A percentile compares a stretch with the other conserved stretches of the same genome.
Evolutionary conservation across 2,329 filamentous ascomycete genomes (phyloP).

Genomic region (Penicillium nordicum): DNA sequence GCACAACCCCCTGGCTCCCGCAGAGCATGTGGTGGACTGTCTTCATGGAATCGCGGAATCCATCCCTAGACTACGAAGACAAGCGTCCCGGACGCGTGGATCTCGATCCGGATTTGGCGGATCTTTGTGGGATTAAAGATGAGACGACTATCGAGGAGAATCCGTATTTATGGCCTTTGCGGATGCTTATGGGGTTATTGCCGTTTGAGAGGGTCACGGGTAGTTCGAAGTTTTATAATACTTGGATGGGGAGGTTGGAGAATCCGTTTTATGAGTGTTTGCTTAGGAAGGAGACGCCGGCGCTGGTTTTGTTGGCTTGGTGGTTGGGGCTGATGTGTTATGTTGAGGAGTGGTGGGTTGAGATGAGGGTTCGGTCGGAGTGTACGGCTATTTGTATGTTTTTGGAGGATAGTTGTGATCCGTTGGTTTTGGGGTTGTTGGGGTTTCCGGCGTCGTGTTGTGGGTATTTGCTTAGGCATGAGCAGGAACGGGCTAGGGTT

Average conservation of each 20-base stretch:
- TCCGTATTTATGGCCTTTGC: conserved; percentile 37
- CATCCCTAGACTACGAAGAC: conserved; percentile 26
- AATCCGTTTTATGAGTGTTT: conserved; percentile 30
- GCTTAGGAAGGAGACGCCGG: conserved; percentile 30
- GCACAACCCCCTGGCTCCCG: conserved; percentile 23
- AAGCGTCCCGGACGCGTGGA: conserved; percentile 27
- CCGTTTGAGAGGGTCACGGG: conserved; percentile 21
- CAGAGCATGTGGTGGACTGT: conserved; percentile 36
- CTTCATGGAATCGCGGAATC: conserved; percentile 29
- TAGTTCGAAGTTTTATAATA: conserved; percentile 27
- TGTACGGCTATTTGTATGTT: conserved; percentile 39
- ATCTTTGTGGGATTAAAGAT: conserved; percentile 35
- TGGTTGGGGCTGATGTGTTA: conserved; percentile 34
- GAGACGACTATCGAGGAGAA: conserved; percentile 30
- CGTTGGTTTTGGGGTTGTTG: conserved; percentile 27
- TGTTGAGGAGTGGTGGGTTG: conserved; percentile 30
- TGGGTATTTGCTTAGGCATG: conserved; percentile 31
- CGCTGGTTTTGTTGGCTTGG: conserved; percentile 34
- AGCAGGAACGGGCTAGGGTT: conserved; percentile 15
- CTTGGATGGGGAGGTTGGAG: conserved; percentile 36
- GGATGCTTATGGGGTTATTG: conserved; percentile 35
- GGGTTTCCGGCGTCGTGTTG: conserved; percentile 34
- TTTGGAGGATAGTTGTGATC: conserved; percentile 30
- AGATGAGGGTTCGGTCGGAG: conserved; percentile 31
- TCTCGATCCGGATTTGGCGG: conserved; percentile 32